These are phyloP conservation scores for Kodamaea ohmeri DNA, from an alignment of 1,139 yeast genomes.

Conservation along the genomic window DNA sequence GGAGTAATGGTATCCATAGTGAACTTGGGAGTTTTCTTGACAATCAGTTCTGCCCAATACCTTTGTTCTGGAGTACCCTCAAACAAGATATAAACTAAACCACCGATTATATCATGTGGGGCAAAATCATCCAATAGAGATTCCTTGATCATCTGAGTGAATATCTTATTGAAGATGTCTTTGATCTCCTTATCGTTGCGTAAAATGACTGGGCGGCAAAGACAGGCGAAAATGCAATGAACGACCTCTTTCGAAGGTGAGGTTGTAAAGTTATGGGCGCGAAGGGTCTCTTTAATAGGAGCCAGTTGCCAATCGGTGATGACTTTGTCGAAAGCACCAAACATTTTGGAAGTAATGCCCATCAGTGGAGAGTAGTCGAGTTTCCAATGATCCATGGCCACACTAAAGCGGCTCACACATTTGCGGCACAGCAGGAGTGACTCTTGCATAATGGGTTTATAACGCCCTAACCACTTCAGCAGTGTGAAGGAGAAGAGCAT, in stretches of 20 bases:
- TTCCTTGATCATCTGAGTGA: slow-evolving; percentile 2
- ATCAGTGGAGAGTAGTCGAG: slow-evolving; percentile 51
- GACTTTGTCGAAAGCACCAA: slow-evolving; percentile 26
- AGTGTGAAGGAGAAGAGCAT: slow-evolving; percentile 60
- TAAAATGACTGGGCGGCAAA: slow-evolving; percentile 50
- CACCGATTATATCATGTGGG: slow-evolving; percentile 30
- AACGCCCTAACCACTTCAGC: slow-evolving; percentile 40
- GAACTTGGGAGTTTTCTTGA: slow-evolving; percentile 4
- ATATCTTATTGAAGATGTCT: slow-evolving; percentile 10
- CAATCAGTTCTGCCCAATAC: slow-evolving; percentile 40
- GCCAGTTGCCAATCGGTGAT: slow-evolving; percentile 16
- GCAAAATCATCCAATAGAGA: not conserved
- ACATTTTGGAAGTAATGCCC: slow-evolving; percentile 37
- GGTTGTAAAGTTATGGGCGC: slow-evolving; percentile 1
- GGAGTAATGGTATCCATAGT: slow-evolving; percentile 17
- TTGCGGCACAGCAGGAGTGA: slow-evolving; percentile 46
- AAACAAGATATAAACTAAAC: slow-evolving; percentile 49
- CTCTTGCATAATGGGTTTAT: slow-evolving; percentile 38
- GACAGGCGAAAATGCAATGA: slow-evolving; percentile 42
- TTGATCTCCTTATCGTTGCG: slow-evolving; percentile 34
- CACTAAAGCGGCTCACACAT: slow-evolving; percentile 52
- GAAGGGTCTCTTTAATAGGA: not conserved
- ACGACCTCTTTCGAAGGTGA: slow-evolving; percentile 1
- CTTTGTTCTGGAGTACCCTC: slow-evolving; percentile 49
- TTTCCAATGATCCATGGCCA: slow-evolving; percentile 50